These are phyloP conservation scores for Capillidium heterosporum DNA, from an alignment of 371 early-diverging fungal genomes.

Conservation along the genomic window DNA sequence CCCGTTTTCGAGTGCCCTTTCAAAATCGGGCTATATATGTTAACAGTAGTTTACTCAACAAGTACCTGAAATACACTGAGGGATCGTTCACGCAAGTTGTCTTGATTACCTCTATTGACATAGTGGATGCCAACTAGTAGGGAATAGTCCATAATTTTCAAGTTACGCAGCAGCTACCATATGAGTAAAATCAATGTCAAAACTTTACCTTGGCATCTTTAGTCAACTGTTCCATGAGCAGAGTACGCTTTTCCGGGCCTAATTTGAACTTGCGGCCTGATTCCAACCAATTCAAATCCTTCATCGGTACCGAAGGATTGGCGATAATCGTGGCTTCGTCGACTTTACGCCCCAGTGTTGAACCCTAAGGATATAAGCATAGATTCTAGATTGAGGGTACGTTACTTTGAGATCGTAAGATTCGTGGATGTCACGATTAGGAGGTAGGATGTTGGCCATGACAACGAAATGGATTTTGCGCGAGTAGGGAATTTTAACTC, in stretches of 20 bases:
- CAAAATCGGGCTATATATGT: constrained; percentile 18
- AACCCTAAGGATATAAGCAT: constrained; percentile 27
- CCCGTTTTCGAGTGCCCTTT: constrained; percentile 10
- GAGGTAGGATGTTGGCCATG: constrained; percentile 94
- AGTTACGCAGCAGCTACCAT: constrained; percentile 34
- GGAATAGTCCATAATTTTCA: constrained; percentile 96
- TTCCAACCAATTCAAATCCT: constrained; percentile 89
- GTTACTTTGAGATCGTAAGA: constrained; percentile 79
- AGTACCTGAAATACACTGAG: constrained; percentile 56
- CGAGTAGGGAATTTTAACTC: constrained; percentile 82
- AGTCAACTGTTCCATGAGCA: constrained; percentile 65
- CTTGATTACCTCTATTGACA: constrained; percentile 54
- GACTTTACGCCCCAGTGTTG: constrained; percentile 67
- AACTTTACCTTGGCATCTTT: constrained; percentile 46
- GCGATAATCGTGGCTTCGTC: constrained; percentile 49
- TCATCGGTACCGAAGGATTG: constrained; percentile 68
- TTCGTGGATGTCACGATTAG: constrained; percentile 89
- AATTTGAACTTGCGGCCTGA: constrained; percentile 46
- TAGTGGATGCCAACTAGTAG: constrained; percentile 84
- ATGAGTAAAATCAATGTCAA: background rate
- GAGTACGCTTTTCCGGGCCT: constrained; percentile 57
- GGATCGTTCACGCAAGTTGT: constrained; percentile 69
- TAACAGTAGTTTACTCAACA: constrained; percentile 26
- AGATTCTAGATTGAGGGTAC: background rate
- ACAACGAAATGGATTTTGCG: constrained; percentile 93